Evolutionary conservation across 805 yeast genomes (phyloP).

Genomic region (Lipomyces mesembrius): DNA sequence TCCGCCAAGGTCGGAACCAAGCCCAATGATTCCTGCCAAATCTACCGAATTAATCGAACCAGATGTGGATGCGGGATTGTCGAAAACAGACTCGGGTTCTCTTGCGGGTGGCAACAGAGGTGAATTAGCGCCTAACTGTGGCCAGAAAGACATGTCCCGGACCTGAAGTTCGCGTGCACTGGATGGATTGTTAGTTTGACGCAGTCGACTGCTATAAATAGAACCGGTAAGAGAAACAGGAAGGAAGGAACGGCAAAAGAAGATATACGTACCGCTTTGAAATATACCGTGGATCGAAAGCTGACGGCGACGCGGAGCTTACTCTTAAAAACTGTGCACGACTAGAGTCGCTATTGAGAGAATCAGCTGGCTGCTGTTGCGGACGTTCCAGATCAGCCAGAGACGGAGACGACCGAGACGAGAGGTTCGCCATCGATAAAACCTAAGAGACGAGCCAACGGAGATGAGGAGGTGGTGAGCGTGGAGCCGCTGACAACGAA

Average conservation of each 20-base stretch:
- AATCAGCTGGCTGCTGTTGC: slow-evolving; percentile 8
- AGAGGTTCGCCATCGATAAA: slow-evolving; percentile 5
- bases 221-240: neutral
- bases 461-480: neutral
- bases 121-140: neutral
- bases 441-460: neutral
- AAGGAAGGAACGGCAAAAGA: neutral
- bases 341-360: neutral
- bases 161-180: slow-evolving; percentile 31
- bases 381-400: neutral
- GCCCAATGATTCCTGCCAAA: slow-evolving; percentile 4
- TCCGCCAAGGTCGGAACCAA: slow-evolving; percentile 6
- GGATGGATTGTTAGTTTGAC: slow-evolving; percentile 2
- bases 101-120: slow-evolving; percentile 20
- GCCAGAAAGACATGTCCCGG: slow-evolving; percentile 22
- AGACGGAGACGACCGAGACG: slow-evolving; percentile 9
- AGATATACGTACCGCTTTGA: slow-evolving; percentile 23
- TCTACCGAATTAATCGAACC: slow-evolving; percentile 4
- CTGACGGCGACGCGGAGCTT: slow-evolving; percentile 25
- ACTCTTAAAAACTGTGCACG: slow-evolving; percentile 10
- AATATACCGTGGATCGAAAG: slow-evolving; percentile 31
- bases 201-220: neutral
- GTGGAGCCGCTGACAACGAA: slow-evolving; percentile 1
- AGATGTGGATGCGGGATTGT: slow-evolving; percentile 1
- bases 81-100: slow-evolving; percentile 21